phyloP scores from a whole-genome alignment of 805 yeast species.

The Wickerhamomyces strasburgensis region DNA sequence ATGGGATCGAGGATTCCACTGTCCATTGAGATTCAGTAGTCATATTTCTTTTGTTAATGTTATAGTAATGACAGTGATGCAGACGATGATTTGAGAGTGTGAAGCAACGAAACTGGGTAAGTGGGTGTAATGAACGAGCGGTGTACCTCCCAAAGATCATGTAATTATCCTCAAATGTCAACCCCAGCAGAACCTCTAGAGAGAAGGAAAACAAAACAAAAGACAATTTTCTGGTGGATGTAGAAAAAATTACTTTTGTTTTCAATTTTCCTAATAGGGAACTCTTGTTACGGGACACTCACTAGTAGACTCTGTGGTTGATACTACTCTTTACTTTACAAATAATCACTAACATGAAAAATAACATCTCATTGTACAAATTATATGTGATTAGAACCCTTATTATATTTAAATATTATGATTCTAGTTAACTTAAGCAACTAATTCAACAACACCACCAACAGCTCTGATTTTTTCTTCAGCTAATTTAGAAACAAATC shows the following conservation, averaged over 20 bases:
- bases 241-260: conserved; percentile 4
- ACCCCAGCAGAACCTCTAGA: too few species aligned
- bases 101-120: too few species aligned
- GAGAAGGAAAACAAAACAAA: neutral
- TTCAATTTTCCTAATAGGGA: conserved; percentile 4
- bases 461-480: conserved; percentile 99
- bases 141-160: neutral
- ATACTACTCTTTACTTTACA: neutral
- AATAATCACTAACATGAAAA: conserved; percentile 3
- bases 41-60: too few species aligned
- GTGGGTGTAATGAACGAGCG: neutral
- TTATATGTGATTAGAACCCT: conserved; percentile 1
- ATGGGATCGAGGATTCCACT: conserved; percentile 51
- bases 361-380: conserved; percentile 6
- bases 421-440: conserved; percentile 63
- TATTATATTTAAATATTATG: neutral
- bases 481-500: conserved; percentile 98
- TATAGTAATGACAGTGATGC: too few species aligned
- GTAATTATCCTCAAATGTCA: too few species aligned
- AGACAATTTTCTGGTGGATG: neutral
- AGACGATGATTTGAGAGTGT: too few species aligned
- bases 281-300: too few species aligned
- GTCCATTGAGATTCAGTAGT: conserved; percentile 37
- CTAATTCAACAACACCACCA: conserved; percentile 99
- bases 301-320: too few species aligned